Evolutionary conservation across 208 protist genomes (phyloP), one percentile per base, ranked within the genome.

Genomic region (Lotmaria passim): DNA sequence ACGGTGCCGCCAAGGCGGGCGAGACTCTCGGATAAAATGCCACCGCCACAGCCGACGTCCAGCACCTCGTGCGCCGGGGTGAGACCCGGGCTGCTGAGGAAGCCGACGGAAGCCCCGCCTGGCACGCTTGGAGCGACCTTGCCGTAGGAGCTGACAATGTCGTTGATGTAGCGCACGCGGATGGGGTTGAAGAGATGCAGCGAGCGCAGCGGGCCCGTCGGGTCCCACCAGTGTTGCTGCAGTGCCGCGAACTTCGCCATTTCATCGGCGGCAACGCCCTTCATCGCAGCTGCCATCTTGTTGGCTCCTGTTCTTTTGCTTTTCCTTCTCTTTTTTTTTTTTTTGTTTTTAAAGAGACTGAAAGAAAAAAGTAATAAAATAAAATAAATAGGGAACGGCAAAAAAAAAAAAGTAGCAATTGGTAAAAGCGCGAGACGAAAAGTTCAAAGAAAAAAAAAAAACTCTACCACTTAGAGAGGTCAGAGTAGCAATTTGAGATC

Each of bases 31-130:
- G 84, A 79, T 5, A 97, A 72, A 44, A 98, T 88, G 26, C 96
- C 96, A 11, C 87, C 94, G 31, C 96, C 96, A 55, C 96, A 98
- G 21, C 96, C 96, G 11, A 98, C 79, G 63, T 98, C 96, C 7
- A 98, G 80, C 23, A 98, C 78, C 30, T 68, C 66, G 24, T 57
- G 62, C 6, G 41, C 31, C 28, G 38, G 53, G 2, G 70, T 76
- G 30, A 76, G 50, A 10, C 70, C 70, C 14, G 44, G 34, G 55
- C 21, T 55, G 23, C 50, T 73, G 23, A 70, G 38, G 34, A 76
- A 58, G 39, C 64, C 33, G 7, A 48, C 51, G 15, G 52, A 48
- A 21, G 48, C 50, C n/a, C 70, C 63, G 55, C 39, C 33, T 2
- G 58, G 39, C 23, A 41, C 43, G 38, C 51, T 62, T 41, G 50